Conservation (phyloP, 306 rosid species). For the Macrotyloma uniflorum region DNA sequence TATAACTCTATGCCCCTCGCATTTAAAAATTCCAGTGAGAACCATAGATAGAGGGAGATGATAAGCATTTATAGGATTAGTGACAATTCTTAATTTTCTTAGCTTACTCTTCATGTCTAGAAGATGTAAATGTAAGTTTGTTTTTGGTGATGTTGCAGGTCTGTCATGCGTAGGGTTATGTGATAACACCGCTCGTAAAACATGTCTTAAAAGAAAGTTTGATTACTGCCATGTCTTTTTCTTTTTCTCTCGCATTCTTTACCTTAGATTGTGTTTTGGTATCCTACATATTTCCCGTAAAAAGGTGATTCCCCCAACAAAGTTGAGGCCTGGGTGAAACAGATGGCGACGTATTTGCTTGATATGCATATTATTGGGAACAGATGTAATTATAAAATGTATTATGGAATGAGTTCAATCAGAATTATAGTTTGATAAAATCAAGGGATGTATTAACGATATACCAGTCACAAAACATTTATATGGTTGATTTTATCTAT, state of each 20-base stretch:
- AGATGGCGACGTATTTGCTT: neutral
- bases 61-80: conserved; percentile 45
- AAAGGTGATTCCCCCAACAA: neutral
- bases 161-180: conserved; percentile 19
- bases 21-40: conserved; percentile 32
- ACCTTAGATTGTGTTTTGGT: neutral
- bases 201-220: conserved; percentile 31
- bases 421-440: neutral
- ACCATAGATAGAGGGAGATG: conserved; percentile 39
- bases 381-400: neutral
- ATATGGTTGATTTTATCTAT: neutral
- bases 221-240: neutral
- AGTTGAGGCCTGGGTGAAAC: neutral
- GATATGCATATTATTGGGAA: neutral
- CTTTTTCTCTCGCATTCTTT: neutral
- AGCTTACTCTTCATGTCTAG: conserved; percentile 38
- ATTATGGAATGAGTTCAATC: neutral
- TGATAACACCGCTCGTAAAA: conserved; percentile 8
- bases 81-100: conserved; percentile 33
- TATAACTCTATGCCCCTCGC: conserved; percentile 25
- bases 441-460: neutral
- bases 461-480: neutral
- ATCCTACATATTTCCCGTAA: neutral
- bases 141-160: conserved; percentile 33
- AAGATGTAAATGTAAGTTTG: conserved; percentile 52